Base-by-base conservation (phyloP, 768 basidiomycete species). In the Russula olivacea region DNA sequence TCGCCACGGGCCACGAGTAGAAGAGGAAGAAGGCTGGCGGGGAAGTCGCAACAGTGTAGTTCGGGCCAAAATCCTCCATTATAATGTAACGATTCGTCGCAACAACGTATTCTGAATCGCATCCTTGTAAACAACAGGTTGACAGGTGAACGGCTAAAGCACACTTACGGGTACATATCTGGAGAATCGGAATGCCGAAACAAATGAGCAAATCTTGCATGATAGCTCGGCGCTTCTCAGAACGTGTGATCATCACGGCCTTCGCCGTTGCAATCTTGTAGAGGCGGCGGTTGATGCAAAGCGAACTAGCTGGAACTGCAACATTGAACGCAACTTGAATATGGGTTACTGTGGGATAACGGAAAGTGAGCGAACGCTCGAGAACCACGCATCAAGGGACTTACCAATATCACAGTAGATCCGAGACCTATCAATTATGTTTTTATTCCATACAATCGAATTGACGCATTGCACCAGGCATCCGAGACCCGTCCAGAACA, bases 401-500 rank as follows among this genome's bases (percentile, higher is more conserved):
- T 62, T 55, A 83, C 83, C 74, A 54, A 85, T 80, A 68, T 85
- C 83, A 68, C 83, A 83, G 79, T 81, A 85, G 7, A 75, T 73
- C 0, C 80, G 81, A 2, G 73, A 73, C 23, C 64, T 66, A 58
- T 84, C 76, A 9, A 77, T 76, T 9, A 79, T 78, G 69, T 81
- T 86, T 28, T 80, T 76, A 61, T 76, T 76, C 91, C 91, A 93
- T n/a, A 91, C 70, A 49, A 90, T 74, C 2, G 84, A 79, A 74
- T 92, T 87, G 66, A 91, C 74, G 68, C 81, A 85, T 56, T 78
- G 73, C 59, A 79, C 80, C 45, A 91, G 78, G 71, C 83, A 85
- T 23, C 76, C 76, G 9, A 82, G 58, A 1, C 79, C 82, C 14
- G 78, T 77, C 90, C 89, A 92, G 43, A 77, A 63, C 76, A 92